phyloP scores from a whole-genome alignment of 1,284 basidiomycete species.

The Ganoderma multipileum region DNA sequence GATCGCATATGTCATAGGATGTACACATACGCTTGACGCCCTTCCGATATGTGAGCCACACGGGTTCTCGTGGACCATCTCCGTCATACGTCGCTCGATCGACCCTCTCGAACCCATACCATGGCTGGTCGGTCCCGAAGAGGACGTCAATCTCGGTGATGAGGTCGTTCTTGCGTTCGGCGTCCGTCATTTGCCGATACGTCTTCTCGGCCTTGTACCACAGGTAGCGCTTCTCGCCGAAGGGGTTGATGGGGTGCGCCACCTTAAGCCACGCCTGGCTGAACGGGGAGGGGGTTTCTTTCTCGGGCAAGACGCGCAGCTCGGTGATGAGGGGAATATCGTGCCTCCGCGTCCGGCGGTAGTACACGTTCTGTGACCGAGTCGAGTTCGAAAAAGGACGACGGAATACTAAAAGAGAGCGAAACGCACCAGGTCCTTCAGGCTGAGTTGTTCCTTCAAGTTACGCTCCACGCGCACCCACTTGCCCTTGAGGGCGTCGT shows the following conservation, averaged over 20 bases:
- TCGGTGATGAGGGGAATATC: slow-evolving; percentile 77
- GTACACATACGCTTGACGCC: slow-evolving; percentile 68
- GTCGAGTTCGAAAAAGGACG: slow-evolving; percentile 6
- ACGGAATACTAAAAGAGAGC: background rate
- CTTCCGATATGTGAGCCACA: slow-evolving; percentile 64
- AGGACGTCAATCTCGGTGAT: slow-evolving; percentile 91
- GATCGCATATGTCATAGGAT: background rate
- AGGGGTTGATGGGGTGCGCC: slow-evolving; percentile 36
- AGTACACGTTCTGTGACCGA: slow-evolving; percentile 71
- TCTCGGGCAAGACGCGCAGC: slow-evolving; percentile 59
- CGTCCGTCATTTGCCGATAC: slow-evolving; percentile 58
- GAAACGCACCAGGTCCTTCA: slow-evolving; percentile 32
- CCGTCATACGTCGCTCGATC: slow-evolving; percentile 54
- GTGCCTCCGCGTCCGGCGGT: slow-evolving; percentile 82
- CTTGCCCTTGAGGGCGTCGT: slow-evolving; percentile 82
- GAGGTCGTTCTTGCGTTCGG: slow-evolving; percentile 63
- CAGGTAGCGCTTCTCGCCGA: slow-evolving; percentile 53
- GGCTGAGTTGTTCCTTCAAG: slow-evolving; percentile 65
- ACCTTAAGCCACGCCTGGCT: slow-evolving; percentile 64
- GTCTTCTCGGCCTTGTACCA: slow-evolving; percentile 81
- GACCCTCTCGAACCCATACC: slow-evolving; percentile 85
- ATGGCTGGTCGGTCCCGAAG: slow-evolving; percentile 81
- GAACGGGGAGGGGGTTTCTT: slow-evolving; percentile 53
- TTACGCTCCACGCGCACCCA: slow-evolving; percentile 88
- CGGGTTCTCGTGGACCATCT: slow-evolving; percentile 46